Evolutionary conservation across 306 rosid genomes (phyloP).

Genomic region (Ziziphus jujuba): DNA sequence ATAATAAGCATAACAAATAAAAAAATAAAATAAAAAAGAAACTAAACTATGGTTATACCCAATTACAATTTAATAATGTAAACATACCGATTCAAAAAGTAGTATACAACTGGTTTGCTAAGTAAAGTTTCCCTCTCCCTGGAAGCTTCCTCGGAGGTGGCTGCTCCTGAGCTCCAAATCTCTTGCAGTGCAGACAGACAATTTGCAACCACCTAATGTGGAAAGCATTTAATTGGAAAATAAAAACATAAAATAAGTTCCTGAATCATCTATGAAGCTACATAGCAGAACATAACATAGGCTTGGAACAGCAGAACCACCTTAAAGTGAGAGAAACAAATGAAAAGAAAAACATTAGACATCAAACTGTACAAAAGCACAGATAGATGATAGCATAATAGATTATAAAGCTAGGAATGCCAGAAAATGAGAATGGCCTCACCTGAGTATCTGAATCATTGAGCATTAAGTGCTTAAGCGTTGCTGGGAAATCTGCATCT

Average conservation of each 20-base stretch:
- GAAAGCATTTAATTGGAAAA: constrained; percentile 21
- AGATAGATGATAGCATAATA: not conserved
- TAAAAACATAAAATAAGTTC: not conserved
- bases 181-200: constrained; percentile 95
- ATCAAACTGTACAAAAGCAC: not conserved
- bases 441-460: constrained; percentile 93
- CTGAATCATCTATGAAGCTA: not conserved
- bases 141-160: constrained; percentile 81
- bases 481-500: constrained; percentile 84
- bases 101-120: constrained; percentile 83
- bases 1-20: not conserved
- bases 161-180: constrained; percentile 89
- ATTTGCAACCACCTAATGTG: constrained; percentile 84
- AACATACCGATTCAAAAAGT: constrained; percentile 78
- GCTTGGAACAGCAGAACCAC: not conserved
- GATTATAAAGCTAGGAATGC: not conserved
- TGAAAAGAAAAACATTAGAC: not conserved
- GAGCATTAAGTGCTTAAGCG: constrained; percentile 84
- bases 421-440: not conserved
- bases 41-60: not conserved
- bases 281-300: constrained; percentile 2
- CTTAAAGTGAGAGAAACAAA: not conserved
- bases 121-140: constrained; percentile 91
- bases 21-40: not conserved
- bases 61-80: not conserved